Evolutionary conservation across 441 rosid species (phyloP), one percentile per base, ranked within the genome.

Genomic region (Gossypium lobatum): DNA sequence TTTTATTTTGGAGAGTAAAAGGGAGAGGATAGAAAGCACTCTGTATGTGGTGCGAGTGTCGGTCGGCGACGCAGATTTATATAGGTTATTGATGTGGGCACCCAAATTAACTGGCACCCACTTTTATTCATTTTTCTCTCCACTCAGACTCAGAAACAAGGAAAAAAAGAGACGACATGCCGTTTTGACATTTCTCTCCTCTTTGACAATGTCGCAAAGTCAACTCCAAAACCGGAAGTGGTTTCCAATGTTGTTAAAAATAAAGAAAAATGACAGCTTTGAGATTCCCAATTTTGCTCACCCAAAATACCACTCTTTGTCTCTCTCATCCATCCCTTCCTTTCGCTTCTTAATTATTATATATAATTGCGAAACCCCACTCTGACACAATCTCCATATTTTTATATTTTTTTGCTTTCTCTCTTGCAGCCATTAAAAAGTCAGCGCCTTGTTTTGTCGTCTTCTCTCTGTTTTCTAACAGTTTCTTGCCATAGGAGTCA

Each of bases 401-500:
- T 34, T 34, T 31, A 31, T 34, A 34, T 34, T 31, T 39, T 74
- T 61, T 25, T 70, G 72, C 65, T 64, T 55, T 75, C 25, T 2
- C 1, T 46, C 52, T 64, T 42, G 1, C 8, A 34, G 1, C 48
- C 73, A 21, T 37, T 70, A 55, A 80, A 88, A 90, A 93, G 98
- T 93, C 98, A 93, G 96, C 97, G 96, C 93, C 85, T 87, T 86
- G 77, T 82, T 88, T 88, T 85, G 92, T 87, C 86, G 80, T 46
- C 83, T 81, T 66, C 82, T 76, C 78, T 46, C 34, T 16, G 57
- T 59, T 75, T 64, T 78, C 75, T n/a, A 75, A 78, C 79, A 75
- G 83, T 70, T 57, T 82, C 69, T 55, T 76, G 67, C 84, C 71
- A 78, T 75, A 66, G 71, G 28, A 48, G 18, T 60, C 52, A 25